phyloP scores from a whole-genome alignment of 306 rosid species.

The Senna siamea region DNA sequence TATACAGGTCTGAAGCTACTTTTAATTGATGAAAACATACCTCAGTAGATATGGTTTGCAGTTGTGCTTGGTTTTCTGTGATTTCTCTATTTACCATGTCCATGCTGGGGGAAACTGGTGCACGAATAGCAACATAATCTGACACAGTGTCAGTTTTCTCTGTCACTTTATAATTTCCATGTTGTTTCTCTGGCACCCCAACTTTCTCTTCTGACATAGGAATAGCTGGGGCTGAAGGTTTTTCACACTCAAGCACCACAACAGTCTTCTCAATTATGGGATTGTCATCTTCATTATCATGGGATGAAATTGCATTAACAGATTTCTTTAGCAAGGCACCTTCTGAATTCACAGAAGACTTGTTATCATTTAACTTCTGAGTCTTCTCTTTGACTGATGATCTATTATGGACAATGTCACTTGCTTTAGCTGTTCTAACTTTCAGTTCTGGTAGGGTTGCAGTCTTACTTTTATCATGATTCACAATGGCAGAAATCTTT shows the following conservation, averaged over 20 bases:
- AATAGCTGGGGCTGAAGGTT: conserved; percentile 47
- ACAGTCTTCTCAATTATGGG: conserved; percentile 84
- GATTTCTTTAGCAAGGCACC: conserved; percentile 53
- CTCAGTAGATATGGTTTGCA: conserved; percentile 52
- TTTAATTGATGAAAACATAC: conserved; percentile 51
- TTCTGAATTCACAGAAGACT: conserved; percentile 50
- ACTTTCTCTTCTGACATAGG: conserved; percentile 45
- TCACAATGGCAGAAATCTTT: conserved; percentile 82
- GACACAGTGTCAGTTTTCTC: conserved; percentile 53
- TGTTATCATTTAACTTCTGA: conserved; percentile 51
- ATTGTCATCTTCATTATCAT: conserved; percentile 63
- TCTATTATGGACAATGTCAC: conserved; percentile 51
- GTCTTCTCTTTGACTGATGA: conserved; percentile 53
- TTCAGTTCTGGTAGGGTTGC: conserved; percentile 95
- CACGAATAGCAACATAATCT: conserved; percentile 51
- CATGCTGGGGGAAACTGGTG: conserved; percentile 57
- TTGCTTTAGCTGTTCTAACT: conserved; percentile 71
- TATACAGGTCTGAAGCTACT: conserved; percentile 20
- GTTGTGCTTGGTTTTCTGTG: conserved; percentile 46
- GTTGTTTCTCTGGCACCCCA: conserved; percentile 34
- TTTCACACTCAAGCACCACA: conserved; percentile 77
- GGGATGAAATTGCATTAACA: conserved; percentile 45
- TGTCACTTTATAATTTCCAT: conserved; percentile 35
- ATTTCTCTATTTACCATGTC: conserved; percentile 51
- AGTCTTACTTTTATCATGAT: conserved; percentile 77